Conservation (phyloP, 2,329 filamentous ascomycete species). For the Sarocladiaceae sp. region DNA sequence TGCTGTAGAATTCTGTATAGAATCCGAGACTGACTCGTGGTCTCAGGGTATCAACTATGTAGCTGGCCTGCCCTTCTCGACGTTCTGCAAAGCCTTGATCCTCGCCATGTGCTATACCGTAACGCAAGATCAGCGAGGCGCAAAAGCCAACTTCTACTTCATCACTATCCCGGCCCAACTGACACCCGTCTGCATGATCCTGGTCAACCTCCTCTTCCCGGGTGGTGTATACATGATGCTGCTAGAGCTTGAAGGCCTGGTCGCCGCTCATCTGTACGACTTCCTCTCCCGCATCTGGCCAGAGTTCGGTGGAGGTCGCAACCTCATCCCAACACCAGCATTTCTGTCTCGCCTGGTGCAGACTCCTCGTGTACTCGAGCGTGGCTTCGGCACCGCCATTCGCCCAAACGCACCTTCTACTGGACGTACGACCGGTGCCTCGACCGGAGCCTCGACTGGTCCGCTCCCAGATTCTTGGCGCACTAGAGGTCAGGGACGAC, state of each 20-base stretch:
- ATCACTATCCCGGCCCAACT: slow-evolving; percentile 78
- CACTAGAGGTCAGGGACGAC: slow-evolving; percentile 56
- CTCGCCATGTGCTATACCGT: slow-evolving; percentile 81
- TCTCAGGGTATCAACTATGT: slow-evolving; percentile 26
- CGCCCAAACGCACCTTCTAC: slow-evolving; percentile 30
- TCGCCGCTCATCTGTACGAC: slow-evolving; percentile 86
- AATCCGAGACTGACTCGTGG: slow-evolving; percentile 12
- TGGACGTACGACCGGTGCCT: slow-evolving; percentile 36
- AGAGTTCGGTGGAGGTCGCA: slow-evolving; percentile 77
- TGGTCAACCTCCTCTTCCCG: slow-evolving; percentile 64
- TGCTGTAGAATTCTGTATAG: not conserved
- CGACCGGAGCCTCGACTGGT: slow-evolving; percentile 38
- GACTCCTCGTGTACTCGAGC: slow-evolving; percentile 23
- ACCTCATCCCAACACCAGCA: slow-evolving; percentile 68
- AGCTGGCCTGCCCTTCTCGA: slow-evolving; percentile 25
- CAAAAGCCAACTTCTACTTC: slow-evolving; percentile 74
- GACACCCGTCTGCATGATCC: slow-evolving; percentile 75
- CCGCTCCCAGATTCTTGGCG: slow-evolving; percentile 62
- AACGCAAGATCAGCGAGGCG: slow-evolving; percentile 77
- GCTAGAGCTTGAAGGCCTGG: slow-evolving; percentile 68
- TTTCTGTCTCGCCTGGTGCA: slow-evolving; percentile 67
- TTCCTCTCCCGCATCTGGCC: slow-evolving; percentile 88
- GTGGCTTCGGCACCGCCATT: slow-evolving; percentile 52
- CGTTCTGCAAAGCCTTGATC: slow-evolving; percentile 62
- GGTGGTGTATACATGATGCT: slow-evolving; percentile 53